Evolutionary conservation across 2,329 filamentous ascomycete species (phyloP), one percentile per base, ranked within the genome.

Genomic region (Ascochyta clinopodiicola): DNA sequence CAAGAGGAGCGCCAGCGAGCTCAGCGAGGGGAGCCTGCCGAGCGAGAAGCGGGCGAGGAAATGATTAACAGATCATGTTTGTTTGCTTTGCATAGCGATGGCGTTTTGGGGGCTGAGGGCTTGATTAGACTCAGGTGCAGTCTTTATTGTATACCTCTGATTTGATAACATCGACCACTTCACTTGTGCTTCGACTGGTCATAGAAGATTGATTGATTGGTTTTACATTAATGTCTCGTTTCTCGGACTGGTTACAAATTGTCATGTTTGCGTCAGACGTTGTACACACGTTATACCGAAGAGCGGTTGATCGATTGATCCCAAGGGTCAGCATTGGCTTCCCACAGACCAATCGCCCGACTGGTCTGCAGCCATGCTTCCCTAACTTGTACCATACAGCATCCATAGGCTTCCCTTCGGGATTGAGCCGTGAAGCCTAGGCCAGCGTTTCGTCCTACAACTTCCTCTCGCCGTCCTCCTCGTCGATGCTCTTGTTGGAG

Each of bases 1-100:
- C 61, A 96, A 96, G 79, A 84, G 92, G 56, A 95, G 91, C 71
- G 91, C 91, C 1, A 96, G 91, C 73, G 90, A 92, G 29, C 74
- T 96, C 48, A 94, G 90, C 72, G 79, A 81, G 47, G 66, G 59
- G 35, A 77, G 74, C 56, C 63, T 57, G 44, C 59, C 64, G 59
- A 72, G 71, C 50, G 62, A 54, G 25, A 76, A 75, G 60, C 60
- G 74, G 56, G 62, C 52, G 46, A 69, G 67, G 62, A 74, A 72
- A 17, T 17, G 17, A 17, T 17, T 17, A 17, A 17, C 17, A 17
- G 17, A 17, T 17, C 17, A 15, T 21, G n/a, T 2, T 37, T 24
- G n/a, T 48, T 5, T 37, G 17, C 9, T 37, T 48, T 10, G 46
- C 46, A 40, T 48, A 48, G 44, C 44, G 44, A 39, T 32, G 44